Percentiles rank a stretch among this genome's conserved stretches.
phyloP scores from a whole-genome alignment of 2,329 filamentous ascomycete species.

The Dothiorella sarmentorum region DNA sequence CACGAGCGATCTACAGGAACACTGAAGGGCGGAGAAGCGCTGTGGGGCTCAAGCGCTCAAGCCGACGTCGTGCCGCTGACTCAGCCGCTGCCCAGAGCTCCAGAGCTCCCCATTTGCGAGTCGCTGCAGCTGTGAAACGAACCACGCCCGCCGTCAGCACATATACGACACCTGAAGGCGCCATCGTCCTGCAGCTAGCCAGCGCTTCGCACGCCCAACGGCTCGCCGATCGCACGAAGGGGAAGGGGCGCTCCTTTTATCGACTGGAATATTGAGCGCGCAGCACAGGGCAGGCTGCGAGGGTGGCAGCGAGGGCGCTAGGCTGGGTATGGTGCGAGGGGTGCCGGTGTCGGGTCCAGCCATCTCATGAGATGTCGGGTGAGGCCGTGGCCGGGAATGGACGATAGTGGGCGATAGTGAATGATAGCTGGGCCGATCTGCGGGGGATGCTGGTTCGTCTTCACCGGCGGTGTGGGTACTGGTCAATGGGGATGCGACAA shows the following conservation, averaged over 20 bases:
- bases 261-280: conserved; percentile 8
- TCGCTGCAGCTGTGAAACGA: neutral
- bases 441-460: neutral
- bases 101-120: neutral
- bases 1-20: conserved; percentile 5
- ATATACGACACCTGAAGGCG: neutral
- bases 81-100: neutral
- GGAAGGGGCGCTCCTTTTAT: neutral
- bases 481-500: too few relatives aligned
- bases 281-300: neutral
- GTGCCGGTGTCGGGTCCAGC: too few relatives aligned
- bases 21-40: neutral
- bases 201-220: conserved; percentile 3
- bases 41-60: too few relatives aligned
- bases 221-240: neutral
- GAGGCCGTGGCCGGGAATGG: neutral
- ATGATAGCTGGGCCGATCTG: conserved; percentile 3
- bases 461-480: too few relatives aligned
- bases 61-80: neutral
- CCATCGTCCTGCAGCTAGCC: neutral
- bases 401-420: neutral
- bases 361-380: conserved; percentile 7
- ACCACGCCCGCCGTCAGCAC: conserved; percentile 6
- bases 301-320: neutral
- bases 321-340: neutral